Percentiles rank a stretch among this genome's conserved stretches.
These are phyloP conservation scores for Cajanus cajan DNA, from an alignment of 306 rosid species.

Conservation along the genomic window DNA sequence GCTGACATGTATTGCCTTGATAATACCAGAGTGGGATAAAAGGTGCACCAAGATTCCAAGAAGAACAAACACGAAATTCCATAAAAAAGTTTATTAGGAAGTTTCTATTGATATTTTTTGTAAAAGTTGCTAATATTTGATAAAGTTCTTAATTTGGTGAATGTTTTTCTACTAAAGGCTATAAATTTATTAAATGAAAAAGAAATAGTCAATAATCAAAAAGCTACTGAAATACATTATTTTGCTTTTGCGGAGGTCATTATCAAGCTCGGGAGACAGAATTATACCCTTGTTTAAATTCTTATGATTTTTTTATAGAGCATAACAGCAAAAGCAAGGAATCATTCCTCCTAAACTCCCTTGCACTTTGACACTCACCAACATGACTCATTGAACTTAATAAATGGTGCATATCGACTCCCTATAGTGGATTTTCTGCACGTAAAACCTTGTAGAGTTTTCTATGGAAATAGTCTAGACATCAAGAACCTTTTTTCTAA, in stretches of 20 bases:
- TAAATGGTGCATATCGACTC: not conserved
- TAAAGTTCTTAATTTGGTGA: not conserved
- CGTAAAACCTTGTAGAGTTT: not conserved
- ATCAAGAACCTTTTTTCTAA: not conserved
- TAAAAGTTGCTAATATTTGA: not conserved
- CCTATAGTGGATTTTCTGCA: not conserved
- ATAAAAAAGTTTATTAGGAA: not conserved
- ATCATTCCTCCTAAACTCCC: not conserved
- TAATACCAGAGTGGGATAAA: not conserved
- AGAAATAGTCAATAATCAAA: not conserved
- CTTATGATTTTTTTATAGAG: not conserved
- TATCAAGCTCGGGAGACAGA: not conserved
- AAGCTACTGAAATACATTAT: not conserved
- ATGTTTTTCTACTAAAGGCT: not conserved
- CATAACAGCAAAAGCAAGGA: not conserved
- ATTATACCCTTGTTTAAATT: not conserved
- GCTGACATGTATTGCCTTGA: not conserved
- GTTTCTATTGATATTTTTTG: not conserved
- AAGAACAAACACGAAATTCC: not conserved
- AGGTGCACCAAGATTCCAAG: not conserved
- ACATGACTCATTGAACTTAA: not conserved
- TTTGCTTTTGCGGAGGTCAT: not conserved
- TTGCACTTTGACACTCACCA: not conserved
- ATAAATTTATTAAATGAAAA: not conserved
- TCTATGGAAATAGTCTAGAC: not conserved